Base-by-base conservation (phyloP, 2,329 filamentous ascomycete genomes). In the Xylariaceae sp. region DNA sequence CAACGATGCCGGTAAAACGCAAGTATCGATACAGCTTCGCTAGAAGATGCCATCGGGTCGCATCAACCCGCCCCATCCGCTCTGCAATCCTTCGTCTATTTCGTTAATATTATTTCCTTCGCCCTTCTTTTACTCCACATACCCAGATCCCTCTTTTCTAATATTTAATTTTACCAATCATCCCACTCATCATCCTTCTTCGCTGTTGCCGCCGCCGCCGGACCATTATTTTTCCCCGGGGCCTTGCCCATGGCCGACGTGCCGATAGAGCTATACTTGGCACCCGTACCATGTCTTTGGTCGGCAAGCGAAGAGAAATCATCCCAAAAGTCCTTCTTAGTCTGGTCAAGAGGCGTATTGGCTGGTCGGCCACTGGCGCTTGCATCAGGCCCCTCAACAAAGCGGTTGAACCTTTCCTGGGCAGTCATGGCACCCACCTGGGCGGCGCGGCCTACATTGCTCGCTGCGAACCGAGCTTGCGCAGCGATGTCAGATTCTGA, bases 311-410 rank as follows among this genome's bases (percentile, higher is more conserved):
- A 83, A 0, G 90, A 86, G 72, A 97, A 96, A 63, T 87, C 87
- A 69, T 96, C 91, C 91, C 91, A 96, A 72, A 96, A 96, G 62
- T 88, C 87, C 68, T 87, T 87, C 72, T 86, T 88, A 80, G 70
- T 87, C 79, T 76, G 78, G 65, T 85, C 78, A 50, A 83, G 65
- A 53, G 71, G 74, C 51, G 53, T 3, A 41, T 59, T 50, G 11
- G 67, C 73, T 64, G 62, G 57, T 61, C 50, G 67, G 72, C 63
- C 60, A 56, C 62, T 44, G 30, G 47, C 46, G 51, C 51, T 27
- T 32, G 65, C 64, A 43, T 73, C 67, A 12, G 80, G 80, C 2
- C 88, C 89, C 68, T 97, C 94, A 50, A 97, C 91, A 65, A 97
- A 96, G 50, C 86, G 84, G 68, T 80, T 89, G 74, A 97, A 87